Evolutionary conservation across 768 basidiomycete genomes (phyloP), one percentile per base, ranked within the genome.

Genomic region (Cantharellus anzutake): DNA sequence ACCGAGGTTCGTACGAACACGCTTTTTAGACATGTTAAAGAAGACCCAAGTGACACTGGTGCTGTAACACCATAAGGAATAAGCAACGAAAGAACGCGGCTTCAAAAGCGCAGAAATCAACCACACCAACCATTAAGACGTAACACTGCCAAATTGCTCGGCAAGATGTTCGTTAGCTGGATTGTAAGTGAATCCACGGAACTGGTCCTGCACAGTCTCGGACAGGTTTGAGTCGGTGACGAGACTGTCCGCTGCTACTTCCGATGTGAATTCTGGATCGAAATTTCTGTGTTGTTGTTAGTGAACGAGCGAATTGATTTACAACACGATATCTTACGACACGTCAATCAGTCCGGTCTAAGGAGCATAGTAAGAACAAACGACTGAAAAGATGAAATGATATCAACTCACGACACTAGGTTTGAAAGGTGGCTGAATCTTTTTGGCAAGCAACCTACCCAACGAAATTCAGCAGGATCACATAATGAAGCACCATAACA

Each of bases 381-480:
- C 20, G 51, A 4, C 38, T 29, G 42, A 35, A 42, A n/a, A 2
- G 51, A 57, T 51, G 4, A n/a, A 41, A 50, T 59, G 55, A 41
- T 56, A 35, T 34, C 35, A 53, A 69, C 86, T 70, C 71, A 88
- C 88, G 63, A 98, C 94, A 64, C 85, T 87, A 7, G 94, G 94
- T 73, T 99, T 99, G 76, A 97, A 98, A 4, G 90, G 87, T 1
- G 94, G 92, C 67, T 92, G 90, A 58, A 96, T 93, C 76, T 94
- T 93, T 76, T 94, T 97, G 38, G 83, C 82, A 51, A 93, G 73
- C 35, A 98, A 74, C 61, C 82, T 38, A 41, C 37, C 40, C 42
- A 41, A 29, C 55, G 41, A 29, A 39, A 14, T 14, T 56, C 59
- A 4, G 60, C 59, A 38, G 37, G 2, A 41, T 5, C 51, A 0